Base-by-base conservation (phyloP, 192 early-diverging fungal genomes). In the Borealophlyctis nickersoniae region DNA sequence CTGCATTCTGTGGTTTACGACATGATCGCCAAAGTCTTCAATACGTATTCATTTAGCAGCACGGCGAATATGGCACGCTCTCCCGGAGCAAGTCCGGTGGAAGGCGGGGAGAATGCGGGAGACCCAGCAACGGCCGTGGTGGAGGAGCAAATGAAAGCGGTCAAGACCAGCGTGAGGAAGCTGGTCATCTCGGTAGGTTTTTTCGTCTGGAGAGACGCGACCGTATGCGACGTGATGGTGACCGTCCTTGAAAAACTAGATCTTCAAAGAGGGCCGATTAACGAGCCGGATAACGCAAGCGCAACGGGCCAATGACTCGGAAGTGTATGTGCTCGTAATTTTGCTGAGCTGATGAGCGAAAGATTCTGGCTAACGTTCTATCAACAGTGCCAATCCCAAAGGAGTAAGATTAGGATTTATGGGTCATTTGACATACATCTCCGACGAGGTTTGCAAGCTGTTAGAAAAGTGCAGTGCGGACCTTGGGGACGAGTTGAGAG, bases 1-100 rank as follows among this genome's bases (percentile, higher is more conserved):
- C 70, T 99, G 65, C 97, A 99, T 70, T 93, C 92, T 26, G 95
- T 99, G 29, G 92, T 97, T 0, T 99, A 96, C 73, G 97, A 99
- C 71, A 95, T 98, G 86, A 84, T 98, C 68, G 94, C 94, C 68
- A 97, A 99, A 75, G 89, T 97, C 31, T 93, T 96, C 63, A 95
- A 97, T 72, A 87, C 92, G 34, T 93, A 90, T 29, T 87, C 93
- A 77, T 87, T 74, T 45, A 81, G 74, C 2, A 67, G 65, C 56
- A 72, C 72, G 26, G 62, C 67, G 36, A 27, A 52, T 32, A 26
- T 14, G 33, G 63, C 22, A 4, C 19, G 29, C 2, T 13, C 16
- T 11, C 23, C 56, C 3, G 53, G 31, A 14, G 52, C 32, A 30
- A n/a, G n/a, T n/a, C n/a, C n/a, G n/a, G n/a, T n/a, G n/a, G n/a